Evolutionary conservation across 202 grass and related monocot genomes (phyloP).

Genomic region (Schoenoplectus triqueter): DNA sequence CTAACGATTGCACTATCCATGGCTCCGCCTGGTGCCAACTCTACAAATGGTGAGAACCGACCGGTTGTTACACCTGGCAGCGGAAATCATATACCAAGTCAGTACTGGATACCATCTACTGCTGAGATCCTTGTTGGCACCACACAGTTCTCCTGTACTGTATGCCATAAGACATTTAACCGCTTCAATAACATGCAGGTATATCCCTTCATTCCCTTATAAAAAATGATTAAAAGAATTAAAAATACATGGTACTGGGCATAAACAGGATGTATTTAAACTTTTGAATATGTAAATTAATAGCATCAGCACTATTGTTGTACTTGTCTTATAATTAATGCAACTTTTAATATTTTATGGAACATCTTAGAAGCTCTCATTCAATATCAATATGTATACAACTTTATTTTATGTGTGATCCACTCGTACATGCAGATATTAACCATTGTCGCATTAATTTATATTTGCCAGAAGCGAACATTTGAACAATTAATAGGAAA

Average conservation of each 20-base stretch:
- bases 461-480: not conserved
- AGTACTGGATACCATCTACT: conserved; percentile 97
- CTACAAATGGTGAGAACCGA: conserved; percentile 6
- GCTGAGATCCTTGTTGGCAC: conserved; percentile 97
- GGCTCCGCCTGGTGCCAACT: conserved; percentile 48
- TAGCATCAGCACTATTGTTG: too few relatives aligned
- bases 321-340: too few relatives aligned
- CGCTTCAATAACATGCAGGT: conserved; percentile 99
- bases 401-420: not conserved
- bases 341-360: not conserved
- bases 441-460: not conserved
- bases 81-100: conserved; percentile 49
- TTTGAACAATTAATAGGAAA: not conserved
- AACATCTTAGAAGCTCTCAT: not conserved
- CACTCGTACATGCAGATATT: not conserved
- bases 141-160: conserved; percentile 96
- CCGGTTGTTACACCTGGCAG: not conserved
- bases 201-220: not conserved
- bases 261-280: too few relatives aligned
- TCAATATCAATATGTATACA: too few relatives aligned
- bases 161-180: conserved; percentile 97
- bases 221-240: not conserved
- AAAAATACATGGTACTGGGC: not conserved
- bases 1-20: conserved; percentile 81
- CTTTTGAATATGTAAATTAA: too few relatives aligned